A percentile compares a stretch with the other conserved stretches of the same genome.
These are phyloP conservation scores for Ceratobasidium sp. DNA, from an alignment of 1,284 basidiomycete genomes.

Conservation along the genomic window DNA sequence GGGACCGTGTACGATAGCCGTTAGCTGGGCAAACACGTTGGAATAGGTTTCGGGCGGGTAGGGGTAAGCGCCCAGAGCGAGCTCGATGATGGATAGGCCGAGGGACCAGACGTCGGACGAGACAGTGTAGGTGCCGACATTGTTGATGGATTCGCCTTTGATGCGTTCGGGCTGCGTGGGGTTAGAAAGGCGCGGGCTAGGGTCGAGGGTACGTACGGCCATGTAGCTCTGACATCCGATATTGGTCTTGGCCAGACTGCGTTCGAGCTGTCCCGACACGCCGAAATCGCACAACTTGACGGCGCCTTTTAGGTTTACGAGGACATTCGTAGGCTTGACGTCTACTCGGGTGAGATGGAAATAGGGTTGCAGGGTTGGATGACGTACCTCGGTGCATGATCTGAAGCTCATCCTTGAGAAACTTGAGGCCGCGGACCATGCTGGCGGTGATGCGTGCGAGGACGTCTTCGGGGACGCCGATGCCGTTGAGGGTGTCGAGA, in stretches of 20 bases:
- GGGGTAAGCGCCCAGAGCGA: conserved; percentile 90
- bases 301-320: conserved; percentile 87
- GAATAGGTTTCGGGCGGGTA: conserved; percentile 98
- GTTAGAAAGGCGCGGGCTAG: conserved; percentile 24
- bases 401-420: conserved; percentile 94
- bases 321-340: conserved; percentile 97
- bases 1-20: conserved; percentile 94
- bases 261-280: conserved; percentile 96
- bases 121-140: conserved; percentile 90
- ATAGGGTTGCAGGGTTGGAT: neutral
- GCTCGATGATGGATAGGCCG: conserved; percentile 94
- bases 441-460: conserved; percentile 82
- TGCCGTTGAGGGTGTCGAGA: conserved; percentile 81
- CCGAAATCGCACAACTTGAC: conserved; percentile 98
- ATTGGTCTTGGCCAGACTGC: conserved; percentile 95
- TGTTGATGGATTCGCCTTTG: conserved; percentile 89
- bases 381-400: conserved; percentile 91
- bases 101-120: conserved; percentile 98
- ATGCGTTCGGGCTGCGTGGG: conserved; percentile 85
- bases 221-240: conserved; percentile 99
- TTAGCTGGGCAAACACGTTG: conserved; percentile 95
- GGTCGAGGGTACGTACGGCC: conserved; percentile 70
- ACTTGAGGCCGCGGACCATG: conserved; percentile 92
- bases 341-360: conserved; percentile 55
- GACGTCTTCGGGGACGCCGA: conserved; percentile 81